Conservation (phyloP, 306 rosid species). For the Ormosia emarginata region DNA sequence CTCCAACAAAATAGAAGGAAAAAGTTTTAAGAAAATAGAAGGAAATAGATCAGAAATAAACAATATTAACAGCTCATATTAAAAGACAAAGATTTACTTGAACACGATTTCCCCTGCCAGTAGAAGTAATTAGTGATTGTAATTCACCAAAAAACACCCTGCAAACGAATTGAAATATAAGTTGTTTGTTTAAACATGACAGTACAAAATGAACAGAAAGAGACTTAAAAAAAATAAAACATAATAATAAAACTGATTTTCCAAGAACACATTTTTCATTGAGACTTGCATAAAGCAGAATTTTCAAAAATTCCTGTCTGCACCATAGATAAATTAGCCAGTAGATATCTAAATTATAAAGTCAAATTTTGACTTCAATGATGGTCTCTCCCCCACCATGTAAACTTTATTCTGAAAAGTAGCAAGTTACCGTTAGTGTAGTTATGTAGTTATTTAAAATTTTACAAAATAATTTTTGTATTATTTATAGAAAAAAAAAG, state of each 20-base stretch:
- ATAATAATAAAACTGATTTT: not conserved
- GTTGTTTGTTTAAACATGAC: not conserved
- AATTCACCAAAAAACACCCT: slow-evolving; percentile 65
- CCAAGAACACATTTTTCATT: not conserved
- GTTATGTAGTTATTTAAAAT: not conserved
- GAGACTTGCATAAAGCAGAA: not conserved
- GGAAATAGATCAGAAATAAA: not conserved
- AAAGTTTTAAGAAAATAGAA: not conserved
- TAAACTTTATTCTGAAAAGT: not conserved
- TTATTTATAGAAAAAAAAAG: not conserved
- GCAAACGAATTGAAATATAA: slow-evolving; percentile 11
- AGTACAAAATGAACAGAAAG: not conserved
- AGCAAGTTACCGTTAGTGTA: not conserved
- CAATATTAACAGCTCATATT: not conserved
- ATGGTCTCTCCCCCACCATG: not conserved
- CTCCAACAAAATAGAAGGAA: slow-evolving; percentile 15
- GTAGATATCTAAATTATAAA: not conserved
- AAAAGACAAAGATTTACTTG: slow-evolving; percentile 39
- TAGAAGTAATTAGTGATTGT: slow-evolving; percentile 40
- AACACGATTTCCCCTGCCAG: slow-evolving; percentile 50
- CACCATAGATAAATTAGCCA: not conserved
- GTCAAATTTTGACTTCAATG: not conserved
- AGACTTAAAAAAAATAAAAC: not conserved
- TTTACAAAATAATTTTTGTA: not conserved
- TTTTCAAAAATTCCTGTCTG: not conserved